phyloP scores from a whole-genome alignment of 495 filamentous ascomycete species.

The Neurospora sp. region DNA sequence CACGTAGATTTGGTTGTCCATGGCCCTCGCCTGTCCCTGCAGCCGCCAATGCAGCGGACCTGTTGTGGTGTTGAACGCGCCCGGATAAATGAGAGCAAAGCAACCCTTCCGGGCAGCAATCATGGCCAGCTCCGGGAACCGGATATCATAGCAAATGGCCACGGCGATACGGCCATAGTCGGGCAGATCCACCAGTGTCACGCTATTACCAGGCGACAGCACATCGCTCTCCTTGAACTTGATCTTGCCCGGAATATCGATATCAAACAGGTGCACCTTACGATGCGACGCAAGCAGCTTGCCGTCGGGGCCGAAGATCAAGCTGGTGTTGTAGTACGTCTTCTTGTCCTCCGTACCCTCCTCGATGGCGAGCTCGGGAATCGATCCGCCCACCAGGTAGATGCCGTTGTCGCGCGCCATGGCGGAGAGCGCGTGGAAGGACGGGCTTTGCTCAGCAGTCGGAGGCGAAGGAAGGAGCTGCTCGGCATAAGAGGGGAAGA shows the following conservation, averaged over 20 bases:
- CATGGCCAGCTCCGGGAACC: slow-evolving; percentile 89
- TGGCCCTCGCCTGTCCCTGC: slow-evolving; percentile 68
- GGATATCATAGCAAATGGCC: slow-evolving; percentile 94
- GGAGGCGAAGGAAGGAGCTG: slow-evolving; percentile 72
- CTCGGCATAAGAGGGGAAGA: slow-evolving; percentile 89
- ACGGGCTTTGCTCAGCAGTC: slow-evolving; percentile 56
- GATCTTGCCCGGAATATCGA: slow-evolving; percentile 93
- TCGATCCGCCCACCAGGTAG: slow-evolving; percentile 85
- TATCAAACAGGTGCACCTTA: slow-evolving; percentile 98
- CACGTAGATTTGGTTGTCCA: slow-evolving; percentile 94
- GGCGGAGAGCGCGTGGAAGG: slow-evolving; percentile 71
- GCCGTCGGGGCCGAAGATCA: slow-evolving; percentile 72
- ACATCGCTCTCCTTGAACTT: slow-evolving; percentile 85
- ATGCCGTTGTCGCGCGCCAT: slow-evolving; percentile 66
- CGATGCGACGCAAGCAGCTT: slow-evolving; percentile 74
- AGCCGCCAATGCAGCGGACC: slow-evolving; percentile 87
- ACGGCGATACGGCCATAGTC: slow-evolving; percentile 78
- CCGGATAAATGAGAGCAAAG: slow-evolving; percentile 84
- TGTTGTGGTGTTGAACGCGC: slow-evolving; percentile 91
- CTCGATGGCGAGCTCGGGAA: slow-evolving; percentile 60
- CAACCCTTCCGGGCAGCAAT: slow-evolving; percentile 65
- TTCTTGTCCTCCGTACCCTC: slow-evolving; percentile 21
- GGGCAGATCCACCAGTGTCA: slow-evolving; percentile 74
- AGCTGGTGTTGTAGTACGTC: slow-evolving; percentile 84
- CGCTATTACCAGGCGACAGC: slow-evolving; percentile 65